Evolutionary conservation across 1,139 yeast genomes (phyloP).

Genomic region (Kurtzmaniella natalensis): DNA sequence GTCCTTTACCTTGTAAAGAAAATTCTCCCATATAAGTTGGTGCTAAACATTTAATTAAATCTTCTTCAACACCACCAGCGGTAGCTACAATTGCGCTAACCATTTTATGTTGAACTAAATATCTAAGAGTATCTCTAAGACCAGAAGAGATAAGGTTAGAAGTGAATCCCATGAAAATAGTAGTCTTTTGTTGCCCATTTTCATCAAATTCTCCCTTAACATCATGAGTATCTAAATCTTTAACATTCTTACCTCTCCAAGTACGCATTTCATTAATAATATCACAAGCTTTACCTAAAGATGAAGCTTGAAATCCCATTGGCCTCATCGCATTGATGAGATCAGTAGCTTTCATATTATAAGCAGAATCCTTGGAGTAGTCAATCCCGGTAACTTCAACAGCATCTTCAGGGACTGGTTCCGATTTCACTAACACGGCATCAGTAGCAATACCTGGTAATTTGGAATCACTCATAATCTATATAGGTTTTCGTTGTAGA

Average conservation of each 20-base stretch:
- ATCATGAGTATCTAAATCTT: constrained; percentile 64
- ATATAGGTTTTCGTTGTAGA: background rate
- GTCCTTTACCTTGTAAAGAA: constrained; percentile 67
- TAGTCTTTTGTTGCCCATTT: constrained; percentile 76
- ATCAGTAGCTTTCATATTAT: constrained; percentile 72
- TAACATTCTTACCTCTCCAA: constrained; percentile 81
- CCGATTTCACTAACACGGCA: constrained; percentile 86
- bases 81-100: constrained; percentile 92
- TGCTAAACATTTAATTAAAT: constrained; percentile 89
- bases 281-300: constrained; percentile 83
- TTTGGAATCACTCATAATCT: constrained; percentile 16
- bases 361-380: constrained; percentile 67
- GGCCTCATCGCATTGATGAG: constrained; percentile 76
- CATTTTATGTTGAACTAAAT: constrained; percentile 86
- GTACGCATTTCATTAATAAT: constrained; percentile 85
- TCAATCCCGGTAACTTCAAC: constrained; percentile 83
- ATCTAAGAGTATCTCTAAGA: constrained; percentile 83
- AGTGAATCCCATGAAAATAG: constrained; percentile 93
- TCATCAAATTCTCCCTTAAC: constrained; percentile 75
- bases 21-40: constrained; percentile 95
- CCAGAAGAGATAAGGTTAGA: constrained; percentile 97
- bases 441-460: constrained; percentile 70
- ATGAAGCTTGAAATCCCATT: constrained; percentile 98
- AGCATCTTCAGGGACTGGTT: constrained; percentile 77
- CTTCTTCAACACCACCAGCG: constrained; percentile 98